Percentiles rank a stretch among this genome's conserved stretches.
Evolutionary conservation across 1,139 yeast species (phyloP).

Genomic region (Protomyces lactucae-debilis): DNA sequence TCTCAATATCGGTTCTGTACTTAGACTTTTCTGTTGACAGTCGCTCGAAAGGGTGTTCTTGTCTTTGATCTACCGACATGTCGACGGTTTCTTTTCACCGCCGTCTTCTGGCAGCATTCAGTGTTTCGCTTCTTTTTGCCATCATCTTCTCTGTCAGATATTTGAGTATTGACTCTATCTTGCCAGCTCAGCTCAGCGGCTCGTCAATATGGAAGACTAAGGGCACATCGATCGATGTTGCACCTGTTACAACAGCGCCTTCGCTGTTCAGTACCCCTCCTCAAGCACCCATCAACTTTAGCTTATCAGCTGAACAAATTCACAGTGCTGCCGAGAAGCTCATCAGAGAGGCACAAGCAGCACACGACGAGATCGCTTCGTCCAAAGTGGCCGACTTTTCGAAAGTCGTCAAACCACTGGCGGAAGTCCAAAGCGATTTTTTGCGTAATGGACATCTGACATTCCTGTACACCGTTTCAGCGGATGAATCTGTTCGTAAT

Average conservation of each 20-base stretch:
- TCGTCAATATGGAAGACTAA: neutral
- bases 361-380: slow-evolving; percentile 53
- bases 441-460: slow-evolving; percentile 48
- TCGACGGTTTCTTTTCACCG: neutral
- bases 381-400: slow-evolving; percentile 51
- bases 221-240: neutral
- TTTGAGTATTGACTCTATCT: no score
- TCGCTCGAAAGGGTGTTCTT: no score
- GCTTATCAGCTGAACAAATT: neutral
- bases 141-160: neutral
- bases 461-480: slow-evolving; percentile 66
- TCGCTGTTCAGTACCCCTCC: neutral
- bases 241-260: neutral
- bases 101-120: neutral
- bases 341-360: neutral
- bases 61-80: no score
- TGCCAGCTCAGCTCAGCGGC: neutral
- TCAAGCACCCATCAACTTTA: neutral
- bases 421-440: slow-evolving; percentile 33
- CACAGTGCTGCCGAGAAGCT: no score
- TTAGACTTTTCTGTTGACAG: no score
- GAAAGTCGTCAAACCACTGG: slow-evolving; percentile 51
- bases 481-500: slow-evolving; percentile 58
- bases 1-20: no score
- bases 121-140: neutral